Conservation (phyloP, 805 yeast genomes). For the Wickerhamiella australiensis region DNA sequence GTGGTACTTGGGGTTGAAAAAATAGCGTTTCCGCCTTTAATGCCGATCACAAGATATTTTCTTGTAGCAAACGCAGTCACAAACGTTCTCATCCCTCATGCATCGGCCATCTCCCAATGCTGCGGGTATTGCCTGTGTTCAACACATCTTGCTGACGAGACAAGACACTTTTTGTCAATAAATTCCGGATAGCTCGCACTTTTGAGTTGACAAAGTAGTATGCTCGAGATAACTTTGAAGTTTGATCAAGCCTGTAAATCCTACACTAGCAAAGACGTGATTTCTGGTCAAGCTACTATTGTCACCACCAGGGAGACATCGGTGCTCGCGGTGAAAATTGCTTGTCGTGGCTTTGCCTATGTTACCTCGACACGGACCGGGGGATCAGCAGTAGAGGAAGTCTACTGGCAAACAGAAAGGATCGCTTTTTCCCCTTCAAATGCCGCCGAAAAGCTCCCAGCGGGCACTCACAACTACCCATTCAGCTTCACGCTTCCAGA, state of each 20-base stretch:
- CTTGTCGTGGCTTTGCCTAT: constrained; percentile 6
- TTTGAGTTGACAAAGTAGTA: neutral
- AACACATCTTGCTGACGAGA: no score
- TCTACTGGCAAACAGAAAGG: neutral
- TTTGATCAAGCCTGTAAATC: constrained; percentile 7
- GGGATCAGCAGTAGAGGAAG: constrained; percentile 1
- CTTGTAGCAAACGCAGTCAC: no score
- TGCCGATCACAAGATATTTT: no score
- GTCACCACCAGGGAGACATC: neutral
- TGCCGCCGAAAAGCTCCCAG: neutral
- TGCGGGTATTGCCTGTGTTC: no score
- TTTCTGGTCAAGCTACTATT: constrained; percentile 5
- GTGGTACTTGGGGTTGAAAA: no score
- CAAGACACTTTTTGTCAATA: neutral
- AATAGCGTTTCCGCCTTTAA: no score
- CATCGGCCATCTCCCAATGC: no score
- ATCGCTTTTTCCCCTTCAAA: neutral
- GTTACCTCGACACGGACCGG: constrained; percentile 5
- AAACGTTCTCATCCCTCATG: no score
- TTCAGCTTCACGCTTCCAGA: constrained; percentile 7
- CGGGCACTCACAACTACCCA: constrained; percentile 8
- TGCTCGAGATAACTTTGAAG: constrained; percentile 2
- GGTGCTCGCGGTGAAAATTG: neutral
- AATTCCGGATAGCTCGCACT: neutral
- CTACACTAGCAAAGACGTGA: neutral